A percentile compares a stretch with the other conserved stretches of the same genome.
phyloP scores from a whole-genome alignment of 805 yeast species.

The Barnettozyma populi region DNA sequence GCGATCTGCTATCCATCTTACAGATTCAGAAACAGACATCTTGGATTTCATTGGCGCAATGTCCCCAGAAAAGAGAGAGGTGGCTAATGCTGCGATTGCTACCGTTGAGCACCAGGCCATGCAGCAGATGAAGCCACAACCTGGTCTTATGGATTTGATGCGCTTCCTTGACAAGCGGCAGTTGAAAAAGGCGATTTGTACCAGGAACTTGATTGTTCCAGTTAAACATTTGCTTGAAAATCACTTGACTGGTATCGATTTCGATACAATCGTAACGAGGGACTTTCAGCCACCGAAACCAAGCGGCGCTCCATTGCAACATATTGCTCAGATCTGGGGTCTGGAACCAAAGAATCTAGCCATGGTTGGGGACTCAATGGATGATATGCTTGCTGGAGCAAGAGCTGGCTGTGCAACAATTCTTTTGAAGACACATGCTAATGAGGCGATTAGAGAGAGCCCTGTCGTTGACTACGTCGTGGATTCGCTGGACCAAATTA shows the following conservation, averaged over 20 bases:
- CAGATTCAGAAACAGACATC: conserved; percentile 42
- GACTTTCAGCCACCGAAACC: conserved; percentile 68
- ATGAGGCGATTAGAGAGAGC: conserved; percentile 36
- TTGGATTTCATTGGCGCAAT: conserved; percentile 44
- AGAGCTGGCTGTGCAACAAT: conserved; percentile 59
- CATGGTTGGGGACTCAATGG: conserved; percentile 73
- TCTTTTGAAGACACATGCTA: conserved; percentile 47
- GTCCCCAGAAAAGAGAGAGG: conserved; percentile 31
- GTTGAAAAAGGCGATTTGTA: conserved; percentile 52
- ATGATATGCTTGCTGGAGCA: conserved; percentile 61
- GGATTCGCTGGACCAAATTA: conserved; percentile 32
- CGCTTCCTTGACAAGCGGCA: conserved; percentile 3
- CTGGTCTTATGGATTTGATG: conserved; percentile 17
- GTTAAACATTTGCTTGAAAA: conserved; percentile 45
- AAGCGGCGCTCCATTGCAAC: conserved; percentile 53
- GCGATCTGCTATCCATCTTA: conserved; percentile 53
- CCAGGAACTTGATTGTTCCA: conserved; percentile 51
- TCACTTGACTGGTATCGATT: conserved; percentile 36
- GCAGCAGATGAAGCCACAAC: conserved; percentile 42
- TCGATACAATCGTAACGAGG: conserved; percentile 56
- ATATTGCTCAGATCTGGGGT: conserved; percentile 48
- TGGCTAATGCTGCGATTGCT: conserved; percentile 42
- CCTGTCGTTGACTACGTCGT: conserved; percentile 23
- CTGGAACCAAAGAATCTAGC: conserved; percentile 40
- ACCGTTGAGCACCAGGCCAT: conserved; percentile 59